These are phyloP conservation scores for Candida golubevii DNA, from an alignment of 805 yeast genomes.

Conservation along the genomic window DNA sequence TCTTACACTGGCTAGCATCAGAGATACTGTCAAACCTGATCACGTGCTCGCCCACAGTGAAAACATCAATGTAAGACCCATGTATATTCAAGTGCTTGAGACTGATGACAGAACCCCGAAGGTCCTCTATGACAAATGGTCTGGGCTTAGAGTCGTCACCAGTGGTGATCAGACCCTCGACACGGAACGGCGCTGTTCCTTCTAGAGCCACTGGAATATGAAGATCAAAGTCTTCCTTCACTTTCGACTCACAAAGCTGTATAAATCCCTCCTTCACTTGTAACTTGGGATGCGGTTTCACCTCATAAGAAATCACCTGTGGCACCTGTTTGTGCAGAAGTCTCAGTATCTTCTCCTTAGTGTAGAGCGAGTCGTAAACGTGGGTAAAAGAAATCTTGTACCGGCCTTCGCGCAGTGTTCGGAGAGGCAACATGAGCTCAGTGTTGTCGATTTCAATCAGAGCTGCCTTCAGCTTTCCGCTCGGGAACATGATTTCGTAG, in stretches of 20 bases:
- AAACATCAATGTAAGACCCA: constrained; percentile 34
- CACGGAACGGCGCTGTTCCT: constrained; percentile 60
- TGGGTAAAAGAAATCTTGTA: constrained; percentile 59
- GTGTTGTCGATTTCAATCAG: constrained; percentile 29
- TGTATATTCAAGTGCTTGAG: constrained; percentile 9
- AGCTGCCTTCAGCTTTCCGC: constrained; percentile 41
- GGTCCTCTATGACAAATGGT: constrained; percentile 39
- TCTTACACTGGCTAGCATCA: constrained; percentile 70
- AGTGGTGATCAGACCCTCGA: constrained; percentile 56
- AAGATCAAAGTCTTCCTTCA: constrained; percentile 27
- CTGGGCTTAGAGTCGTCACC: constrained; percentile 55
- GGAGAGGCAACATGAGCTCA: constrained; percentile 32
- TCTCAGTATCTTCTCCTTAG: constrained; percentile 27
- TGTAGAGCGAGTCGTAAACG: constrained; percentile 62
- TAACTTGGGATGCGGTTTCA: constrained; percentile 60
- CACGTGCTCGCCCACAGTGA: constrained; percentile 68
- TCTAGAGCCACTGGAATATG: constrained; percentile 48
- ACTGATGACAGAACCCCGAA: constrained; percentile 26
- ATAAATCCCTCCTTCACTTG: constrained; percentile 44
- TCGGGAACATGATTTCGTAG: constrained; percentile 59
- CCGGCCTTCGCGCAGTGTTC: constrained; percentile 48
- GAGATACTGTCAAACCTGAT: constrained; percentile 52
- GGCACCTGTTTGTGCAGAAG: constrained; percentile 4
- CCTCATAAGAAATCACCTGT: constrained; percentile 33
- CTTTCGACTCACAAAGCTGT: constrained; percentile 42